Percentiles rank a stretch among this genome's conserved stretches.
Conservation (phyloP, 768 basidiomycete genomes). For the Heimioporus sp. region DNA sequence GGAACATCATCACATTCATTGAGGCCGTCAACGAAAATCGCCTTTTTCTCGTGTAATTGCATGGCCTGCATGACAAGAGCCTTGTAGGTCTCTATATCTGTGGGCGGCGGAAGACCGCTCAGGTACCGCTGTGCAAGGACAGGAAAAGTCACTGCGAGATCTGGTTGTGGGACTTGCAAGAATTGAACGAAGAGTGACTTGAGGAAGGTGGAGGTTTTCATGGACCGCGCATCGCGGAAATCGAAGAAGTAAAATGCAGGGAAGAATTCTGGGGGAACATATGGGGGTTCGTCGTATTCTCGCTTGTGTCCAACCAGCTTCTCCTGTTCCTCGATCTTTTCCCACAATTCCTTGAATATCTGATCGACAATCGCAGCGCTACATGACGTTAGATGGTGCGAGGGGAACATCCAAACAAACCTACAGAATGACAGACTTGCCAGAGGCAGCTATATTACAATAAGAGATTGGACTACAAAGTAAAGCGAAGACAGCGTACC, state of each 20-base stretch:
- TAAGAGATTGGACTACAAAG: conserved; percentile 1
- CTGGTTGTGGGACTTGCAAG: conserved; percentile 20
- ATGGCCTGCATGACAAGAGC: conserved; percentile 22
- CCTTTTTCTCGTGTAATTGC: conserved; percentile 19
- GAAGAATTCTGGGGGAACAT: conserved; percentile 22
- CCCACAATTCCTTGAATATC: conserved; percentile 22
- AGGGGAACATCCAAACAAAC: background rate
- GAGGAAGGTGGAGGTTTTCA: conserved; percentile 16
- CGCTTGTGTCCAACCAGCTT: conserved; percentile 13
- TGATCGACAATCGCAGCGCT: conserved; percentile 25
- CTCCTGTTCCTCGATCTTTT: conserved; percentile 20
- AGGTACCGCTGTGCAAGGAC: conserved; percentile 12
- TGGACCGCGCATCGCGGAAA: conserved; percentile 23
- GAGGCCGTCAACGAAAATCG: conserved; percentile 24
- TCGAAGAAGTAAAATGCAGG: conserved; percentile 29
- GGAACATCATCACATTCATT: conserved; percentile 26
- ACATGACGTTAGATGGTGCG: conserved; percentile 3
- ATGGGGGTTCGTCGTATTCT: conserved; percentile 14
- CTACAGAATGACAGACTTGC: conserved; percentile 25
- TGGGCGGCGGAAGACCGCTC: conserved; percentile 19
- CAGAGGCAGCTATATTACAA: conserved; percentile 13
- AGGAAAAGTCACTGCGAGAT: conserved; percentile 21
- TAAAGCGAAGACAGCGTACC: conserved; percentile 3
- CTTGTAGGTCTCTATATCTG: conserved; percentile 9
- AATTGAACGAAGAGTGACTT: conserved; percentile 27